Conservation (phyloP, 2,329 filamentous ascomycete genomes). For the Ceratocystis lukuohia region DNA sequence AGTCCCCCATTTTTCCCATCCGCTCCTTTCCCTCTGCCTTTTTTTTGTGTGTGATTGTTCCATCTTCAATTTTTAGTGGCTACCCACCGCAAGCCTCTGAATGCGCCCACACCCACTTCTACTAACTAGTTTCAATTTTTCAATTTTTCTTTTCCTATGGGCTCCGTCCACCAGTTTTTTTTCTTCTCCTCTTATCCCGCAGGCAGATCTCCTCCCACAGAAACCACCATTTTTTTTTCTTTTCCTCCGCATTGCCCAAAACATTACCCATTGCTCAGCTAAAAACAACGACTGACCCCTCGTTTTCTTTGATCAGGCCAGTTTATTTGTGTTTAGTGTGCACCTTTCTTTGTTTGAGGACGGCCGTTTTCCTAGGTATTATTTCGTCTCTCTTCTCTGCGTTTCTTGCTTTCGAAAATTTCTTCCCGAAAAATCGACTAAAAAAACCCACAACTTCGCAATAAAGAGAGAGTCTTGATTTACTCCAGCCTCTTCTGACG, state of each 20-base stretch:
- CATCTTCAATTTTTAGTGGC: constrained; percentile 9
- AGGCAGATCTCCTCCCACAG: constrained; percentile 17
- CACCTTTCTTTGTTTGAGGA: constrained; percentile 2
- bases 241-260: constrained; percentile 13
- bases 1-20: not conserved
- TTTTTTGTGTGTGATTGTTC: constrained; percentile 7
- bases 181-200: constrained; percentile 16
- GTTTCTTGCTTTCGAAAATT: constrained; percentile 18
- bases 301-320: constrained; percentile 6
- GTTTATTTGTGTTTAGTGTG: constrained; percentile 8
- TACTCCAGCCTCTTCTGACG: constrained; percentile 15
- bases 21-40: constrained; percentile 3
- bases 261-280: constrained; percentile 8
- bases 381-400: not conserved
- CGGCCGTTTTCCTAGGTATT: constrained; percentile 1
- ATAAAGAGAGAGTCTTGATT: constrained; percentile 3
- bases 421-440: constrained; percentile 18
- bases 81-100: constrained; percentile 3
- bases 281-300: constrained; percentile 10
- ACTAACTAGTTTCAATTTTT: constrained; percentile 13
- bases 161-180: constrained; percentile 15
- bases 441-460: constrained; percentile 12
- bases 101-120: constrained; percentile 15
- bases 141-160: constrained; percentile 11
- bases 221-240: constrained; percentile 13